phyloP scores from a whole-genome alignment of 2,329 filamentous ascomycete genomes.

The Grosmannia clavigera region DNA sequence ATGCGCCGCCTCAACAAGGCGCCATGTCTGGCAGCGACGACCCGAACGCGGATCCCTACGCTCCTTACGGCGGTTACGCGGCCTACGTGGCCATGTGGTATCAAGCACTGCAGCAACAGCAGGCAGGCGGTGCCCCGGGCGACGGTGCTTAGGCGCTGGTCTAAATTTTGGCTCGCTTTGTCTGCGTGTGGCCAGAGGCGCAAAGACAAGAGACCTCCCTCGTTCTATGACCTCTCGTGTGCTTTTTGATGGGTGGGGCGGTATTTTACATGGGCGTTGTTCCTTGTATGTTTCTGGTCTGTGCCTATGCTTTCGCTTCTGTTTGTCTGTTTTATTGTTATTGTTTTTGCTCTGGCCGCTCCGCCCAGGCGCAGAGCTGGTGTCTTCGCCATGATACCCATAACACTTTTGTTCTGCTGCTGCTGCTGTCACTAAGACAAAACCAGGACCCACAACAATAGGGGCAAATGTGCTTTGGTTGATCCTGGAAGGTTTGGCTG shows the following conservation, averaged over 20 bases:
- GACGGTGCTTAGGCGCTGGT: neutral
- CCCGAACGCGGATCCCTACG: constrained; percentile 55
- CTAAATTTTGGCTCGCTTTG: neutral
- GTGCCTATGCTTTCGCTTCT: neutral
- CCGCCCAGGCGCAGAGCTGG: neutral
- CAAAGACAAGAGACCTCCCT: neutral
- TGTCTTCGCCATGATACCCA: neutral
- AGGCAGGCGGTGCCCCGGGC: constrained; percentile 9
- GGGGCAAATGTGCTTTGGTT: neutral
- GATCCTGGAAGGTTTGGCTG: neutral
- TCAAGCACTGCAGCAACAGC: constrained; percentile 41
- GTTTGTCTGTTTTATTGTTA: neutral
- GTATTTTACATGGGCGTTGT: neutral
- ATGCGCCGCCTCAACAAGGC: constrained; percentile 14
- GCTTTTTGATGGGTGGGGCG: neutral
- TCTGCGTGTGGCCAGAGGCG: neutral
- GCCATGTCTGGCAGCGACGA: constrained; percentile 27
- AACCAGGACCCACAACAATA: neutral
- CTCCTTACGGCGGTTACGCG: constrained; percentile 71
- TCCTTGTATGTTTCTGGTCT: neutral
- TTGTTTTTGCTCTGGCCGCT: neutral
- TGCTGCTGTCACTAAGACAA: neutral
- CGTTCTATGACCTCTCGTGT: neutral
- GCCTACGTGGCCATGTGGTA: constrained; percentile 75
- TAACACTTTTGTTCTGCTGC: neutral